Percentiles rank a stretch among this genome's conserved stretches.
Evolutionary conservation across 1,139 yeast genomes (phyloP).

Genomic region (Maudiozyma humilis): DNA sequence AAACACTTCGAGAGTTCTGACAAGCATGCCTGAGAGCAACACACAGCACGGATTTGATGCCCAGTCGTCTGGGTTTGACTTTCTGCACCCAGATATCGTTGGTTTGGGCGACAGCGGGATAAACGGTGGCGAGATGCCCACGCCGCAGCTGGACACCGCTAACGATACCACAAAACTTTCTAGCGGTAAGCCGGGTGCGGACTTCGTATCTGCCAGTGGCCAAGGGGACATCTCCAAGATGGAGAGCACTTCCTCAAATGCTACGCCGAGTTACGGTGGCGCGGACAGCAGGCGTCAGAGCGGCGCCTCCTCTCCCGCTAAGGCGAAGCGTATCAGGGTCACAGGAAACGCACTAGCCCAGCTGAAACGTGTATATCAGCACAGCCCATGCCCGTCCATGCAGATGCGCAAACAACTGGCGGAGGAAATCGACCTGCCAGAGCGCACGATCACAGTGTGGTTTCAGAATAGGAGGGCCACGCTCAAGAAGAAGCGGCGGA

Average conservation of each 20-base stretch:
- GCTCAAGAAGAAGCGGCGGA: conserved; percentile 41
- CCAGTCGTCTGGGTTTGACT: background rate
- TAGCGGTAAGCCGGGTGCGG: no score
- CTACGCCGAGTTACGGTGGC: background rate
- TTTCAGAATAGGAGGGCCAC: conserved; percentile 89
- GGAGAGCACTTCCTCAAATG: background rate
- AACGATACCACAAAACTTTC: no score
- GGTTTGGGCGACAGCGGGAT: background rate
- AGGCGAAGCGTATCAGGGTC: conserved; percentile 49
- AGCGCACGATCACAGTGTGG: conserved; percentile 90
- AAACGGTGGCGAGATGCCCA: background rate
- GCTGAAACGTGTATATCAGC: conserved; percentile 60
- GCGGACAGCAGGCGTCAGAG: background rate
- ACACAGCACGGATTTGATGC: background rate
- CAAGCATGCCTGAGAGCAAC: background rate
- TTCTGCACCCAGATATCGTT: background rate
- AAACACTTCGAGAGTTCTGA: no score
- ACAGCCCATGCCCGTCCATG: conserved; percentile 64
- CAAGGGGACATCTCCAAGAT: background rate
- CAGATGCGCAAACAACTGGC: conserved; percentile 66
- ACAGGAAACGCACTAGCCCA: conserved; percentile 74
- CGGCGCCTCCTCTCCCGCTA: conserved; percentile 17
- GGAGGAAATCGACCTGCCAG: conserved; percentile 74
- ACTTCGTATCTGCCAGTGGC: no score
- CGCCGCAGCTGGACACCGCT: background rate